Percentiles rank a stretch among this genome's conserved stretches.
Evolutionary conservation across 1,139 yeast species (phyloP).

Genomic region (Yamadazyma friedrichii): DNA sequence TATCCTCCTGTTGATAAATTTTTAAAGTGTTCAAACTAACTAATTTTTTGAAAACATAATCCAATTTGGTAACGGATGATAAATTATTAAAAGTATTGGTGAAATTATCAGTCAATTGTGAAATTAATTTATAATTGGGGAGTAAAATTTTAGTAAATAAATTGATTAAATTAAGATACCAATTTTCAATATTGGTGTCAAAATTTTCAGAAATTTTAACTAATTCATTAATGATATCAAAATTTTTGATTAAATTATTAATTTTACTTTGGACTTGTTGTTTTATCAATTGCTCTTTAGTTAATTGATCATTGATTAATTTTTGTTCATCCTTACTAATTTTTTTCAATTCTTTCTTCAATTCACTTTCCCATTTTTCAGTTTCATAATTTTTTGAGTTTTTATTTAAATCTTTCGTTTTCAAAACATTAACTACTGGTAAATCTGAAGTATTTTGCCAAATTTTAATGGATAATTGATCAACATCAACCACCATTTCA

Average conservation of each 20-base stretch:
- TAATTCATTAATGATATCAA: slow-evolving; percentile 54
- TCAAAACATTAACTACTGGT: slow-evolving; percentile 51
- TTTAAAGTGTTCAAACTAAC: slow-evolving; percentile 72
- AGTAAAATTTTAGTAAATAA: slow-evolving; percentile 32
- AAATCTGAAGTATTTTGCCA: slow-evolving; percentile 76
- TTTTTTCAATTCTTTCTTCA: slow-evolving; percentile 74
- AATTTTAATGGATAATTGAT: slow-evolving; percentile 41
- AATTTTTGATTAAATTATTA: slow-evolving; percentile 43
- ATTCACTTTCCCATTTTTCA: slow-evolving; percentile 83
- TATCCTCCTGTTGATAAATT: slow-evolving; percentile 37
- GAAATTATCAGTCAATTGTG: slow-evolving; percentile 41
- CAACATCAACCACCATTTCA: not conserved
- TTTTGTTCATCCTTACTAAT: slow-evolving; percentile 75
- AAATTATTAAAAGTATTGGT: slow-evolving; percentile 41
- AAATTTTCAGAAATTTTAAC: slow-evolving; percentile 49
- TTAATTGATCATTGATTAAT: slow-evolving; percentile 58
- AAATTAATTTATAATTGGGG: slow-evolving; percentile 31
- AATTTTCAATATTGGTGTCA: slow-evolving; percentile 65
- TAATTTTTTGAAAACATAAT: slow-evolving; percentile 36
- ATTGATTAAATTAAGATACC: slow-evolving; percentile 55
- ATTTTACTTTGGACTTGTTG: slow-evolving; percentile 37
- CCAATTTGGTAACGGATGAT: slow-evolving; percentile 51
- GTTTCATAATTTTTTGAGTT: slow-evolving; percentile 84
- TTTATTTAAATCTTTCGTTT: slow-evolving; percentile 44
- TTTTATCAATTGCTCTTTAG: slow-evolving; percentile 59